Base-by-base conservation (phyloP, 768 basidiomycete genomes). In the Chalciporus piperatus region DNA sequence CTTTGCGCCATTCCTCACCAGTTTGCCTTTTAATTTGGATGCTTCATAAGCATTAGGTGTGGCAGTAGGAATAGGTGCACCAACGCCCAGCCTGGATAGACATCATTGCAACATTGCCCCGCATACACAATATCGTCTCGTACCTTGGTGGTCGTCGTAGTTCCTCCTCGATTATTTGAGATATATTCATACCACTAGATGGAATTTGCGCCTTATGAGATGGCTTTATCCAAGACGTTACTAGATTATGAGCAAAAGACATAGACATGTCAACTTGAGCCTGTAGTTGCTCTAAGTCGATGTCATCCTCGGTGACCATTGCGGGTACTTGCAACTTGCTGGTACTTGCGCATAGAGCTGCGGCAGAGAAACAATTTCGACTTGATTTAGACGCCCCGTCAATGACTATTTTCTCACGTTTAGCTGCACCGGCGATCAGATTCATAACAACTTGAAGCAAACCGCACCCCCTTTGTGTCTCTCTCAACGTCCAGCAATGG, bases 231-330 rank as follows among this genome's bases (percentile, higher is more conserved):
- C 89, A 92, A 48, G 89, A 87, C 19, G 85, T 76, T 40, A 88
- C 81, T 59, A 91, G 75, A 64, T 81, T 76, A 56, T 90, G 80
- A 2, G 85, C 82, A 67, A 84, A 81, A 6, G 89, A 84, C 81
- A 91, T 82, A 19, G 89, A 83, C 60, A 88, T 71, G 67, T 92
- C 86, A 47, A 91, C 83, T 70, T 87, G 87, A n/a, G 89, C 88
- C 66, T 91, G 89, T 37, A 92, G 73, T 30, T 79, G 72, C 60
- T 88, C 85, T 44, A 74, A 58, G 63, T 89, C 85, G 41, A 89
- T 74, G 37, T 78, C 76, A 51, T 84, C 80, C 57, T 83, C 78
- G n/a, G 60, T 52, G 47, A 60, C 60, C 70, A 70, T 69, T 27
- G 27, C 41, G 32, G 32, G 11, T 38, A 30, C n/a, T 42, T 28